These are phyloP conservation scores for Cryptococcus sp. DNA, from an alignment of 1,284 basidiomycete genomes.

Conservation along the genomic window DNA sequence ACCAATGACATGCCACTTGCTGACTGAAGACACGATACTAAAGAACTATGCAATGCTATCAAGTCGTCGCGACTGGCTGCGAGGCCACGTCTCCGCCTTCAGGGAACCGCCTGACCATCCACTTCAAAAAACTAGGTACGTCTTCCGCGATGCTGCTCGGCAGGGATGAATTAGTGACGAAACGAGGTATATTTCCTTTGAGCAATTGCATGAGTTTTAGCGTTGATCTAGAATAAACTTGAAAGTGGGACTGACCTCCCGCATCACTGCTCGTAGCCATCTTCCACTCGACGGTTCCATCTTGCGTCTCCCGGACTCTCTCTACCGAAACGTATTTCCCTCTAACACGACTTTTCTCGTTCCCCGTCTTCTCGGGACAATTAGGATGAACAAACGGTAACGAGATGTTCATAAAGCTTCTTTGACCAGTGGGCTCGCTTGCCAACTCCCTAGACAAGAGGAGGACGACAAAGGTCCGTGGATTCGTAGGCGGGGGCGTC, in stretches of 20 bases:
- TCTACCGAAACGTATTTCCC: slow-evolving; percentile 52
- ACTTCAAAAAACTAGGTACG: slow-evolving; percentile 49
- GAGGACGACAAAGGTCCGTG: slow-evolving; percentile 49
- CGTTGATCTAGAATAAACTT: not conserved
- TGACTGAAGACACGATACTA: too few species aligned
- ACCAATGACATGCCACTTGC: too few species aligned
- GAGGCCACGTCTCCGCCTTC: slow-evolving; percentile 23
- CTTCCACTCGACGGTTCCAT: slow-evolving; percentile 46
- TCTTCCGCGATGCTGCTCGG: slow-evolving; percentile 48
- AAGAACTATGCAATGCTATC: too few species aligned
- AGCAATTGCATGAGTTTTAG: not conserved
- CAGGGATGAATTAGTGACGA: slow-evolving; percentile 46
- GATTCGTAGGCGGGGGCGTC: slow-evolving; percentile 48
- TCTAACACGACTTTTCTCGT: slow-evolving; percentile 42
- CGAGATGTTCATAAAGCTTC: slow-evolving; percentile 49
- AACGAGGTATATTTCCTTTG: slow-evolving; percentile 47
- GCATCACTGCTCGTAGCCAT: slow-evolving; percentile 52
- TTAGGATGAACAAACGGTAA: slow-evolving; percentile 48
- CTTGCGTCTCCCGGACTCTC: slow-evolving; percentile 37
- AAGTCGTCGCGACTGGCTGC: slow-evolving; percentile 2
- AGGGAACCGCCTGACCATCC: slow-evolving; percentile 38
- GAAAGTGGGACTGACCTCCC: slow-evolving; percentile 35
- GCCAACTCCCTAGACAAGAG: slow-evolving; percentile 40
- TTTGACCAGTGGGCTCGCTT: slow-evolving; percentile 30
- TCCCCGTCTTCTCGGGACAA: slow-evolving; percentile 41